Evolutionary conservation across 257 asterid species (phyloP).

Genomic region (Capsicum chinense): DNA sequence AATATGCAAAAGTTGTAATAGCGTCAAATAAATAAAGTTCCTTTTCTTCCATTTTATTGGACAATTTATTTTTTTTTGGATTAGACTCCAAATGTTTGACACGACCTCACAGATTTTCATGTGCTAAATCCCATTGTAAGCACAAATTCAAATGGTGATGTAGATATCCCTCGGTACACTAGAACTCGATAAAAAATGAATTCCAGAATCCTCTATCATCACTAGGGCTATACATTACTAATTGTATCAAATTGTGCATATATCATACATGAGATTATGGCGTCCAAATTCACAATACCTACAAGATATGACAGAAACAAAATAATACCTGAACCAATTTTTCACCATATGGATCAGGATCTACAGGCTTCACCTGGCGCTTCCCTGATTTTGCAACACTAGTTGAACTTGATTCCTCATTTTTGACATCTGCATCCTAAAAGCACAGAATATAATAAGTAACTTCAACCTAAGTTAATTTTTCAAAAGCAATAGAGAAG

Average conservation of each 20-base stretch:
- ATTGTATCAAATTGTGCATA: not conserved
- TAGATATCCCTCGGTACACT: not conserved
- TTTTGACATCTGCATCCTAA: slow-evolving; percentile 91
- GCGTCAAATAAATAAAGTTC: not conserved
- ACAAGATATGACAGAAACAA: slow-evolving; percentile 21
- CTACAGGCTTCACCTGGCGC: slow-evolving; percentile 82
- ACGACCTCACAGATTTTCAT: slow-evolving; percentile 17
- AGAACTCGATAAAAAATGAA: not conserved
- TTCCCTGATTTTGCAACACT: slow-evolving; percentile 76
- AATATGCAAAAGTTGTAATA: slow-evolving; percentile 10
- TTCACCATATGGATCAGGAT: slow-evolving; percentile 92
- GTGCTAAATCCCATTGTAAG: not conserved
- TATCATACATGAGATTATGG: not conserved
- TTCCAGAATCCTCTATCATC: not conserved
- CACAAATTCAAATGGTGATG: not conserved
- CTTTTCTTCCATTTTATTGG: slow-evolving; percentile 11
- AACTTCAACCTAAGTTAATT: slow-evolving; percentile 27
- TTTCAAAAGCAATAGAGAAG: slow-evolving; percentile 30
- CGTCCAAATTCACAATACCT: slow-evolving; percentile 26
- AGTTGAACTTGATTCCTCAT: slow-evolving; percentile 71
- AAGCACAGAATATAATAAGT: slow-evolving; percentile 25
- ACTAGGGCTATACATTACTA: not conserved
- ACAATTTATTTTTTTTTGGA: not conserved
- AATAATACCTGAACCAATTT: slow-evolving; percentile 74
- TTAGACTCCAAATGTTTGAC: slow-evolving; percentile 22